Percentiles rank a stretch among this genome's conserved stretches.
phyloP scores from a whole-genome alignment of 2,329 filamentous ascomycete species.

The Chrysoporthe austroafricana region DNA sequence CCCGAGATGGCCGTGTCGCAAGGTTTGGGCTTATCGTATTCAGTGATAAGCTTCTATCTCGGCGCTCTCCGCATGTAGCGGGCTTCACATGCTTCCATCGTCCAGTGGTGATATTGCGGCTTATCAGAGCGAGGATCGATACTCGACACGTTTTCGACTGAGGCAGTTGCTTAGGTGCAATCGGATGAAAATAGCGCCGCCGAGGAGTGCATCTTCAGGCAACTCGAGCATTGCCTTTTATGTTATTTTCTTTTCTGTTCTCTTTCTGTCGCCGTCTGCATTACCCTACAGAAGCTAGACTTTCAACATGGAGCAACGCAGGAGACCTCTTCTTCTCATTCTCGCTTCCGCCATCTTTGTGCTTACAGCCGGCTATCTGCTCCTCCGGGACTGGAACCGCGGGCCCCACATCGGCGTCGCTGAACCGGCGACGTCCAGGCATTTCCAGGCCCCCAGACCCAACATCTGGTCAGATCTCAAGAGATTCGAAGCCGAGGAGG shows the following conservation, averaged over 20 bases:
- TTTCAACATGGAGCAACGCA: slow-evolving; percentile 16
- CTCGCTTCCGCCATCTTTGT: slow-evolving; percentile 11
- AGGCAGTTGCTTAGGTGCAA: not conserved
- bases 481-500: slow-evolving; percentile 45
- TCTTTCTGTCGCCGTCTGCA: not conserved
- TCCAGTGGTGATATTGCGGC: not conserved
- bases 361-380: slow-evolving; percentile 13
- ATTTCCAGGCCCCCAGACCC: slow-evolving; percentile 41
- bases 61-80: not conserved
- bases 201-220: not conserved
- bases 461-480: slow-evolving; percentile 49
- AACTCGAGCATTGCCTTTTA: not conserved
- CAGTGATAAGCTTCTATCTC: not conserved
- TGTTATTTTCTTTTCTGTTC: not conserved
- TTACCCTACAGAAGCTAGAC: not conserved
- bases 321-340: not conserved
- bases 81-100: not conserved
- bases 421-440: not conserved
- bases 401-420: not conserved
- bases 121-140: slow-evolving; percentile 2
- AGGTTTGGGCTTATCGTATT: not conserved
- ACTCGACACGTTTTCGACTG: not conserved
- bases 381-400: not conserved
- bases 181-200: slow-evolving; percentile 1
- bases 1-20: not conserved